These are phyloP conservation scores for Aspergillus affinis DNA, from an alignment of 495 filamentous ascomycete species.

Conservation along the genomic window DNA sequence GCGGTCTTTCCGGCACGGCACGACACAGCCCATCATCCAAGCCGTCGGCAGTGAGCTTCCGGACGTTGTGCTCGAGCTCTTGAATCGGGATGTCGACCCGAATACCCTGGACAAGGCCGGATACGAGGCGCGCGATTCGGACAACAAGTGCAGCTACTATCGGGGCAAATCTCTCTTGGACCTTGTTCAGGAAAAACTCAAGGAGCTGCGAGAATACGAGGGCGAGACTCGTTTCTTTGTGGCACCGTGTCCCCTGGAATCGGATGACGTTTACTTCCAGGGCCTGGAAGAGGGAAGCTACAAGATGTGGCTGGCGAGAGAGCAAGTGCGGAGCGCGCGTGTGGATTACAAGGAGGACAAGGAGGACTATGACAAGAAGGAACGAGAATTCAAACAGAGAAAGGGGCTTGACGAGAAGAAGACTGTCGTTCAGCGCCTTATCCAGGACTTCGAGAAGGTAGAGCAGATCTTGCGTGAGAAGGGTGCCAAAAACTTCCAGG, in stretches of 20 bases:
- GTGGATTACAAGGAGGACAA: conserved; percentile 17
- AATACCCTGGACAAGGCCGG: conserved; percentile 45
- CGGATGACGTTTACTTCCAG: conserved; percentile 43
- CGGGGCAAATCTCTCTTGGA: conserved; percentile 55
- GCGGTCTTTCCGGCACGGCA: conserved; percentile 30
- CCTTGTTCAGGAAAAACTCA: conserved; percentile 49
- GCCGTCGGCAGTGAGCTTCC: conserved; percentile 54
- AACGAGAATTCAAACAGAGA: conserved; percentile 6
- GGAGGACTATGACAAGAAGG: conserved; percentile 8
- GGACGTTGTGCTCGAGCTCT: conserved; percentile 51
- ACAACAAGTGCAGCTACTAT: conserved; percentile 1
- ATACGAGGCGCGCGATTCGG: conserved; percentile 29
- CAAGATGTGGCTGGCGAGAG: conserved; percentile 45
- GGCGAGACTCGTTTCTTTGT: conserved; percentile 20
- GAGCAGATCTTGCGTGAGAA: conserved; percentile 51
- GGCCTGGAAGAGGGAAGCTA: conserved; percentile 51
- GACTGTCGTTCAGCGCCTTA: conserved; percentile 44
- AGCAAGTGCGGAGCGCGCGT: conserved; percentile 27
- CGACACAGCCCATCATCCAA: conserved; percentile 59
- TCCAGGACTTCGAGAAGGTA: conserved; percentile 51
- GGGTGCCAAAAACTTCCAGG: conserved; percentile 62
- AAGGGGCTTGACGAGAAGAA: conserved; percentile 51
- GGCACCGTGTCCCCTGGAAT: conserved; percentile 22
- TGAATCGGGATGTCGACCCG: conserved; percentile 58
- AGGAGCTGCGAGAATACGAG: conserved; percentile 42